Percentiles rank a stretch among this genome's conserved stretches.
These are phyloP conservation scores for Fusarium sp. DNA, from an alignment of 2,329 filamentous ascomycete species.

Conservation along the genomic window DNA sequence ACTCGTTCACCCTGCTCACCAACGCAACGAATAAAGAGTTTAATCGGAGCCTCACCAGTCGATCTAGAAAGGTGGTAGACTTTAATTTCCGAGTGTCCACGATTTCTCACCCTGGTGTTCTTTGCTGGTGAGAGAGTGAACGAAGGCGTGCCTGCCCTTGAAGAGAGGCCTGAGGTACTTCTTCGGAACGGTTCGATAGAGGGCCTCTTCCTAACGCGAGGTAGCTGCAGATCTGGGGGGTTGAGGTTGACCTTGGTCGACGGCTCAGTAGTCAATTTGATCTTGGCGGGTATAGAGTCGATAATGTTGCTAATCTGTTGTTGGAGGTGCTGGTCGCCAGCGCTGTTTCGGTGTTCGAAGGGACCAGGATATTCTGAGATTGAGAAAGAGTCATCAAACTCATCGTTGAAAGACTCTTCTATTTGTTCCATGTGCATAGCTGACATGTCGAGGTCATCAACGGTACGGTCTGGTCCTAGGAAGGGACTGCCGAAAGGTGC, in stretches of 20 bases:
- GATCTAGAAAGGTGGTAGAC: slow-evolving; percentile 91
- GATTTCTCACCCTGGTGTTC: slow-evolving; percentile 61
- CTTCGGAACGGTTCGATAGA: slow-evolving; percentile 60
- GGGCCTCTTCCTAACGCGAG: slow-evolving; percentile 58
- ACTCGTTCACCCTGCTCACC: slow-evolving; percentile 91
- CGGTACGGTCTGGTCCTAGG: slow-evolving; percentile 56
- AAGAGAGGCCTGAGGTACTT: slow-evolving; percentile 65
- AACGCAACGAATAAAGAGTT: slow-evolving; percentile 92
- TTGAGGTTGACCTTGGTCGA: slow-evolving; percentile 65
- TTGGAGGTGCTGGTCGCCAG: slow-evolving; percentile 76
- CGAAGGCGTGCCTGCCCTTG: slow-evolving; percentile 71
- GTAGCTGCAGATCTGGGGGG: slow-evolving; percentile 68
- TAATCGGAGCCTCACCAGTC: slow-evolving; percentile 88
- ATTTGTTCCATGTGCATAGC: slow-evolving; percentile 59
- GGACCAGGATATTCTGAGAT: slow-evolving; percentile 48
- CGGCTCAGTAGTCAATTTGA: slow-evolving; percentile 74
- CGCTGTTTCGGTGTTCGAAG: slow-evolving; percentile 51
- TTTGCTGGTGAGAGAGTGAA: slow-evolving; percentile 77
- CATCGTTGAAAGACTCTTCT: slow-evolving; percentile 61
- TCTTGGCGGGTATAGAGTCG: slow-evolving; percentile 80
- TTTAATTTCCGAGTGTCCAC: slow-evolving; percentile 80
- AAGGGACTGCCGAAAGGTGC: slow-evolving; percentile 62
- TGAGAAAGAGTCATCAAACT: slow-evolving; percentile 58
- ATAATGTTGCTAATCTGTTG: slow-evolving; percentile 85
- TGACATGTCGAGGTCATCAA: slow-evolving; percentile 55